Conservation (phyloP, 495 filamentous ascomycete species). For the Lepidopterella palustris region DNA sequence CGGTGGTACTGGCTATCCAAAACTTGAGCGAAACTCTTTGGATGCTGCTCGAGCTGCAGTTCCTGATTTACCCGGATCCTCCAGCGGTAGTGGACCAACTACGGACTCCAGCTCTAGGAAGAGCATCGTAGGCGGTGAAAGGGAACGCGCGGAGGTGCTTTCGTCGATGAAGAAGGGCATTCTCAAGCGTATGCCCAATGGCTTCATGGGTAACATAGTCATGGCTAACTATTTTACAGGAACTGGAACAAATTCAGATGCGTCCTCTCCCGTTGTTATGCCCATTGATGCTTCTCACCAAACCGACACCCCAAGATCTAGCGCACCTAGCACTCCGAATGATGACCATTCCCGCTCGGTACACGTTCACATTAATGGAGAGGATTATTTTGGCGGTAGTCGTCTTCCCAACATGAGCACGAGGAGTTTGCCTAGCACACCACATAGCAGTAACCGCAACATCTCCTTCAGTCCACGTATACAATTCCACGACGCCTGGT, state of each 20-base stretch:
- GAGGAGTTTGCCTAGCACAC: constrained; percentile 73
- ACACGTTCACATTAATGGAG: constrained; percentile 34
- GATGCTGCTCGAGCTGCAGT: constrained; percentile 47
- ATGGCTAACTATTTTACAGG: constrained; percentile 37
- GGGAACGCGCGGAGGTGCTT: constrained; percentile 83
- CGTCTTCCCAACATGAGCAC: constrained; percentile 55
- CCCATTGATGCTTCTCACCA: constrained; percentile 56
- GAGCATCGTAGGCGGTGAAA: constrained; percentile 87
- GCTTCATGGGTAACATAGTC: neutral
- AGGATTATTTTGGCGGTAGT: constrained; percentile 73
- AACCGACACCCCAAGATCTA: constrained; percentile 74
- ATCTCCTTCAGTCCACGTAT: constrained; percentile 92
- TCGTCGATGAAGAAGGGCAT: constrained; percentile 90
- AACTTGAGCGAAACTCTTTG: constrained; percentile 72
- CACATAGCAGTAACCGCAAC: constrained; percentile 61
- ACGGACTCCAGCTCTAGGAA: constrained; percentile 54
- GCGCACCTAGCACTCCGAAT: constrained; percentile 71
- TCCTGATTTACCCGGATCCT: constrained; percentile 40
- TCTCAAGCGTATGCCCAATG: constrained; percentile 69
- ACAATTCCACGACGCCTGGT: constrained; percentile 94
- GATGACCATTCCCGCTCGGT: constrained; percentile 50
- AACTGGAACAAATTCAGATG: constrained; percentile 54
- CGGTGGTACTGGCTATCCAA: constrained; percentile 80
- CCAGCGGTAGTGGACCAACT: constrained; percentile 45
- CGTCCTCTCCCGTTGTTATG: constrained; percentile 58